Base-by-base conservation (phyloP, 805 yeast species). In the Kuraishia cidri region DNA sequence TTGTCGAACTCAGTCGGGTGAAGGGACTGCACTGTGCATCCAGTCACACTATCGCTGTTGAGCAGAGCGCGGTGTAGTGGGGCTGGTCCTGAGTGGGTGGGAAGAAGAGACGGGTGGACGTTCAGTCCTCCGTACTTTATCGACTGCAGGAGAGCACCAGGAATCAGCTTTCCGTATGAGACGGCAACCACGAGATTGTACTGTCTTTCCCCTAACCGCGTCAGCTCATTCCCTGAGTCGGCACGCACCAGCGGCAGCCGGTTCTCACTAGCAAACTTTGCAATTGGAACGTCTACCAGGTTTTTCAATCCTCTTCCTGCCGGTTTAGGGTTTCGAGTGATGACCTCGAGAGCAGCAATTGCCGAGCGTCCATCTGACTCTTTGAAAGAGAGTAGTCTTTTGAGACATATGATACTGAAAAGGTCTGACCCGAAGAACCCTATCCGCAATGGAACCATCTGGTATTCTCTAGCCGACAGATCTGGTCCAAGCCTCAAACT, bases 61-160 rank as follows among this genome's bases (percentile, higher is more conserved):
- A 88, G 51, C 9, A 92, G 54, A 0, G 96, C 77, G 38, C 74
- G 66, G 39, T 90, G 97, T 4, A 92, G 57, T 0, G 98, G 98
- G 2, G 96, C 80, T 0, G 97, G 78, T 1, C 98, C 98, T 3
- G 86, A 71, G 44, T 83, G 74, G 29, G 58, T 60, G 0, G 98
- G 98, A 6, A 92, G 64, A 5, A 87, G 51, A 0, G 96, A 86
- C 0, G 98, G 98, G 51, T 92, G 98, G 1, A 92, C 86, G 48
- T 92, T 92, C 18, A 92, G 49, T 0, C 97, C 94, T 4, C 88
- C 86, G 46, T 53, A 73, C 9, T 53, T 51, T 14, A 77, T 56
- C 0, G 51, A 31, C 0, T 47, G 31, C 2, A 92, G 53, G 41
- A 86, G 73, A 2, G 51, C 37, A 0, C 56, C 58, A 0, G 97